phyloP scores from a whole-genome alignment of 345 rosid genomes.

The Gossypium herbaceum region DNA sequence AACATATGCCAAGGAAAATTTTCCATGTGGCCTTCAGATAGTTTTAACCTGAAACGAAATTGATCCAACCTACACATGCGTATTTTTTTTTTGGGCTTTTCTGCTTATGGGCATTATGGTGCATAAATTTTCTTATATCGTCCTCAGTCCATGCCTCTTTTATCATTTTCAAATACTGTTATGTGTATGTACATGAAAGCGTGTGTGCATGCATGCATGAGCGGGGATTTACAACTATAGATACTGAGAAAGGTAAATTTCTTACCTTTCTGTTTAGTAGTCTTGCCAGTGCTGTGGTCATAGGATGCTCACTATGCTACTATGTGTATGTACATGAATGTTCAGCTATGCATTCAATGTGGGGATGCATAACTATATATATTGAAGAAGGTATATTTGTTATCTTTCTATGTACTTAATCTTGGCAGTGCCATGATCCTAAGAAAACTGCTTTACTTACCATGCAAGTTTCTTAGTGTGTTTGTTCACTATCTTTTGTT shows the following conservation, averaged over 20 bases:
- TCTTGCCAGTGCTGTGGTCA: neutral
- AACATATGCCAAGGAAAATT: neutral
- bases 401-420: neutral
- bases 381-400: neutral
- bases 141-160: neutral
- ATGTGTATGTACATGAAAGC: neutral
- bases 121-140: neutral
- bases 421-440: neutral
- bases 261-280: neutral
- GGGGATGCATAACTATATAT: neutral
- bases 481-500: neutral
- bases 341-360: neutral
- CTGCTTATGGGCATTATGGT: neutral
- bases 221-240: neutral
- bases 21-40: neutral
- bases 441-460: neutral
- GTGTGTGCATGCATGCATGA: neutral
- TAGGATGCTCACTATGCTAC: neutral
- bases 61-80: neutral
- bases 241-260: neutral
- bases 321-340: neutral
- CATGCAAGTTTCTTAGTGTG: neutral
- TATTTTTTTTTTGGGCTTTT: too few species aligned
- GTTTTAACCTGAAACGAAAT: neutral
- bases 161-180: neutral